A percentile compares a stretch with the other conserved stretches of the same genome.
Conservation (phyloP, 257 asterid genomes). For the Fraxinus quadrangulata region DNA sequence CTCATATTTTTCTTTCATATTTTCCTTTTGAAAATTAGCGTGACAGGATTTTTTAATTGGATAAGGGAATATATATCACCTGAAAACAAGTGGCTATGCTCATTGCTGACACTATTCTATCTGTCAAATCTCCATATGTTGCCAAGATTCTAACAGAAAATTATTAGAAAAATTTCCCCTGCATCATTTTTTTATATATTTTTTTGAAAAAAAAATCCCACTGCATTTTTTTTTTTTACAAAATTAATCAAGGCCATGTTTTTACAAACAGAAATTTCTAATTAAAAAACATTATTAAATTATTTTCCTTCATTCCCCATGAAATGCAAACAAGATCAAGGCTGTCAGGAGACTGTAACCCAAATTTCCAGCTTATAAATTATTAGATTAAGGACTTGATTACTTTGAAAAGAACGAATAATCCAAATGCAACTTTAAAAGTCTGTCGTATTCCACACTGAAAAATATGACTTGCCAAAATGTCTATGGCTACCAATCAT, state of each 20-base stretch:
- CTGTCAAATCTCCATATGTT: constrained; percentile 28
- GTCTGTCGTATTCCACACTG: no score
- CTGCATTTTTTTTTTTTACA: constrained; percentile 25
- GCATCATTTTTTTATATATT: background rate
- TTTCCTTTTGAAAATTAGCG: background rate
- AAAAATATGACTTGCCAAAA: no score
- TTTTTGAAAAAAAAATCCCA: background rate
- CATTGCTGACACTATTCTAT: constrained; percentile 20
- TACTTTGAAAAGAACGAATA: background rate
- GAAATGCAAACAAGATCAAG: constrained; percentile 10
- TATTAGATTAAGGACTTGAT: background rate
- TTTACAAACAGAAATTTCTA: background rate
- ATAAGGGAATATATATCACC: constrained; percentile 21
- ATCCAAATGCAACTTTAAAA: background rate
- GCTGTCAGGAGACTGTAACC: constrained; percentile 26
- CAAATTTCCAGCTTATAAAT: background rate
- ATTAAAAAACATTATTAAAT: no score
- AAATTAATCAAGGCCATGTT: constrained; percentile 14
- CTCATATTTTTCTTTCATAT: background rate
- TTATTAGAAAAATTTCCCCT: background rate
- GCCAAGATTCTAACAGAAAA: constrained; percentile 22
- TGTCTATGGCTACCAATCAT: no score
- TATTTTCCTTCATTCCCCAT: background rate
- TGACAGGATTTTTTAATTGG: constrained; percentile 23
- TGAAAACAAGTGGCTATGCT: constrained; percentile 32